A percentile compares a stretch with the other conserved stretches of the same genome.
Conservation (phyloP, 768 basidiomycete species). For the Kwoniella botswanensis region DNA sequence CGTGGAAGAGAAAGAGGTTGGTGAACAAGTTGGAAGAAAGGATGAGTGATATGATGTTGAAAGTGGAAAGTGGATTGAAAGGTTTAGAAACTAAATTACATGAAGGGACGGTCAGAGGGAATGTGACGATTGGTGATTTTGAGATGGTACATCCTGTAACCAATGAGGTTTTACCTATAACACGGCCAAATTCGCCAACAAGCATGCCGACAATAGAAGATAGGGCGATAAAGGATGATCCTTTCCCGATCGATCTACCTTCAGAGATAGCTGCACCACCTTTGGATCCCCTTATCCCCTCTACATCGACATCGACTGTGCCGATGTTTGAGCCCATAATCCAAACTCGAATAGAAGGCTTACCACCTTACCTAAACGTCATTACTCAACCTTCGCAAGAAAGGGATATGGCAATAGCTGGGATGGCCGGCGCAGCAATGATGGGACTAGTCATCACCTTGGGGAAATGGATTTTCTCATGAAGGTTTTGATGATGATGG, state of each 20-base stretch:
- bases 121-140: neutral
- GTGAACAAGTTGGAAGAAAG: slow-evolving; percentile 88
- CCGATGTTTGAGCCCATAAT: slow-evolving; percentile 4
- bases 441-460: slow-evolving; percentile 8
- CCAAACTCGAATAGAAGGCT: slow-evolving; percentile 7
- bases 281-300: neutral
- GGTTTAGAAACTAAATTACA: slow-evolving; percentile 22
- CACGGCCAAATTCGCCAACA: neutral
- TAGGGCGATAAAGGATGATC: neutral
- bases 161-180: neutral
- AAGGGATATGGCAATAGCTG: slow-evolving; percentile 25
- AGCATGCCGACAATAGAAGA: neutral
- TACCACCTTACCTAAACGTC: slow-evolving; percentile 24
- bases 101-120: neutral
- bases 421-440: slow-evolving; percentile 16
- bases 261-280: neutral
- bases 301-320: neutral
- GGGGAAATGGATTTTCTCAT: slow-evolving; percentile 16
- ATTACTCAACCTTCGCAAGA: slow-evolving; percentile 26
- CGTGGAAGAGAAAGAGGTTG: slow-evolving; percentile 88
- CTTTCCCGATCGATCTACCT: neutral
- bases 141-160: neutral
- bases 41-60: slow-evolving; percentile 65
- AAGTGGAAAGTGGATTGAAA: slow-evolving; percentile 60
- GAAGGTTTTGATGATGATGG: neutral